Evolutionary conservation across 2,329 filamentous ascomycete genomes (phyloP).

Genomic region (Penicillium occitanis): DNA sequence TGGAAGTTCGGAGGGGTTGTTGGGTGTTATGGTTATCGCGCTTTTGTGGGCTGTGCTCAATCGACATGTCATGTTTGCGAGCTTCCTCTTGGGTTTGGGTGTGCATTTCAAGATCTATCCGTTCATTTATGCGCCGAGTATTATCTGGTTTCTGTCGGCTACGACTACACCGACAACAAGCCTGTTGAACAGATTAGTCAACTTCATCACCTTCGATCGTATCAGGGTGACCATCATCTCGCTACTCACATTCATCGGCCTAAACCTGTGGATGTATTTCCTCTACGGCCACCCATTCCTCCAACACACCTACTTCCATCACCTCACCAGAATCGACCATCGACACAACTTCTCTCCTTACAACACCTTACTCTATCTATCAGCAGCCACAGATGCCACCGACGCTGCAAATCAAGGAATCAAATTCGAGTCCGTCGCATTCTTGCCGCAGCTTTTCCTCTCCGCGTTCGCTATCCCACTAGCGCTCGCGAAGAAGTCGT

Average conservation of each 20-base stretch:
- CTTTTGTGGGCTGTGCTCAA: slow-evolving; percentile 78
- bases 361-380: slow-evolving; percentile 85
- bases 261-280: slow-evolving; percentile 78
- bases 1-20: slow-evolving; percentile 86
- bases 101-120: slow-evolving; percentile 99
- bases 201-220: slow-evolving; percentile 42
- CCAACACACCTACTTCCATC: slow-evolving; percentile 88
- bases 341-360: slow-evolving; percentile 98
- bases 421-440: slow-evolving; percentile 75
- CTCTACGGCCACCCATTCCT: slow-evolving; percentile 79
- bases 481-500: slow-evolving; percentile 73
- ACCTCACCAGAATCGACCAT: slow-evolving; percentile 89
- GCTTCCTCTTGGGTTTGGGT: slow-evolving; percentile 71
- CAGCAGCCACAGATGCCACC: slow-evolving; percentile 60
- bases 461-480: slow-evolving; percentile 75
- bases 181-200: slow-evolving; percentile 25
- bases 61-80: slow-evolving; percentile 64
- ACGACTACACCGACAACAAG: slow-evolving; percentile 10
- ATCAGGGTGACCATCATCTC: slow-evolving; percentile 55
- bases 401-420: slow-evolving; percentile 25
- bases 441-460: slow-evolving; percentile 81
- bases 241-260: slow-evolving; percentile 66
- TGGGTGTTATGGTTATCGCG: slow-evolving; percentile 80
- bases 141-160: slow-evolving; percentile 44
- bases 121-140: slow-evolving; percentile 79